Evolutionary conservation across 192 early-diverging fungal species (phyloP).

Genomic region (Backusella sp.): DNA sequence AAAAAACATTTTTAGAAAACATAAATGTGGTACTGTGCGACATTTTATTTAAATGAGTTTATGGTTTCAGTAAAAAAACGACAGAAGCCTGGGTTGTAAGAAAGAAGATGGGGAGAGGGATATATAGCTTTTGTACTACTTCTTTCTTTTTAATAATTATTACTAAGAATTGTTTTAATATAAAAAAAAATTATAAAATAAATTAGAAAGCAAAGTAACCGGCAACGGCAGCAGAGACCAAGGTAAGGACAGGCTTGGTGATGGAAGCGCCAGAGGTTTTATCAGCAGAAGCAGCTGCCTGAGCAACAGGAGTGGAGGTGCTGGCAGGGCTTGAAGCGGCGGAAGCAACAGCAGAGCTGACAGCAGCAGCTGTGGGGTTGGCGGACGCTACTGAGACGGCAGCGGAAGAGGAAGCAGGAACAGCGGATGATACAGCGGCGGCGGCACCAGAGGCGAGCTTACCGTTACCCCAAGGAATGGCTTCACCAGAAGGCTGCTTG

Average conservation of each 20-base stretch:
- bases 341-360: not conserved
- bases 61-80: not conserved
- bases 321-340: not conserved
- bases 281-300: not conserved
- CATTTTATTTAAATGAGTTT: not conserved
- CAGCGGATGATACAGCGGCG: not conserved
- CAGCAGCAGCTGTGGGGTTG: not conserved
- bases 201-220: conserved; percentile 15
- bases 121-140: not conserved
- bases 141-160: not conserved
- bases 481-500: conserved; percentile 22
- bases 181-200: not conserved
- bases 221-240: not conserved
- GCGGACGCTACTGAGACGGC: not conserved
- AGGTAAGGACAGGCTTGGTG: conserved; percentile 12
- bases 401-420: not conserved
- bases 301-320: not conserved
- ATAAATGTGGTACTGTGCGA: not conserved
- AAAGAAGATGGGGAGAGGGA: not conserved
- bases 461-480: conserved; percentile 12
- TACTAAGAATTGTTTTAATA: not conserved
- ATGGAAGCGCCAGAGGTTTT: not conserved
- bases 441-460: not conserved
- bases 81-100: not conserved
- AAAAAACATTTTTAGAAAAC: not conserved